Evolutionary conservation across 345 rosid species (phyloP).

Genomic region (Crucihimalaya himalaica): DNA sequence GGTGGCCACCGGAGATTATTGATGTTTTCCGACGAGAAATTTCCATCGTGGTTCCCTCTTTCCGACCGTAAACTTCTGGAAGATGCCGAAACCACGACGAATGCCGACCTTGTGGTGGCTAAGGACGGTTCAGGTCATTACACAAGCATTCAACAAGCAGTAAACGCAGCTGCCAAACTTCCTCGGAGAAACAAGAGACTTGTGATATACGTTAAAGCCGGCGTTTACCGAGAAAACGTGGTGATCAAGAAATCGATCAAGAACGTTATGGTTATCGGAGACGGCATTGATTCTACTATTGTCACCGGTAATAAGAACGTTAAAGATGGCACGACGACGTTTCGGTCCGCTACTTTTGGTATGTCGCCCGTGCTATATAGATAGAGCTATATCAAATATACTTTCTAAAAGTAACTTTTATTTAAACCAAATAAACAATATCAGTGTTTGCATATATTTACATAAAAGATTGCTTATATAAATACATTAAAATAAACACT

Average conservation of each 20-base stretch:
- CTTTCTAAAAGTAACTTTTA: not conserved
- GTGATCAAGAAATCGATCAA: slow-evolving; percentile 56
- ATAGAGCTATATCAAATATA: not conserved
- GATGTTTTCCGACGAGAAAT: slow-evolving; percentile 39
- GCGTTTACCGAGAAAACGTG: slow-evolving; percentile 69
- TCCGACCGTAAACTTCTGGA: slow-evolving; percentile 66
- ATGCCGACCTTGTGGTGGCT: slow-evolving; percentile 75
- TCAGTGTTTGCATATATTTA: not conserved
- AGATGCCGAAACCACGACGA: slow-evolving; percentile 8
- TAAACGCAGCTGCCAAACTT: slow-evolving; percentile 49
- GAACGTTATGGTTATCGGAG: slow-evolving; percentile 76
- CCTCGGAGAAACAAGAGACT: slow-evolving; percentile 45
- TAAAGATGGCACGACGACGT: slow-evolving; percentile 66
- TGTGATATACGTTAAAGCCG: slow-evolving; percentile 73
- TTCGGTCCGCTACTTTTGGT: slow-evolving; percentile 87
- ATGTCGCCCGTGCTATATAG: slow-evolving; percentile 36
- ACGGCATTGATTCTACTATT: slow-evolving; percentile 74
- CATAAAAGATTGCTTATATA: not conserved
- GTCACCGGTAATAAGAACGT: slow-evolving; percentile 60
- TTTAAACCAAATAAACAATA: not conserved
- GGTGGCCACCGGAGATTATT: slow-evolving; percentile 51
- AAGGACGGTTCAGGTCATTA: slow-evolving; percentile 80
- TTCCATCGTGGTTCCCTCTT: slow-evolving; percentile 68
- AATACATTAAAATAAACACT: not conserved
- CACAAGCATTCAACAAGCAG: slow-evolving; percentile 63